Evolutionary conservation across 2,329 filamentous ascomycete species (phyloP).

Genomic region (Pseudocercospora macadamiae): DNA sequence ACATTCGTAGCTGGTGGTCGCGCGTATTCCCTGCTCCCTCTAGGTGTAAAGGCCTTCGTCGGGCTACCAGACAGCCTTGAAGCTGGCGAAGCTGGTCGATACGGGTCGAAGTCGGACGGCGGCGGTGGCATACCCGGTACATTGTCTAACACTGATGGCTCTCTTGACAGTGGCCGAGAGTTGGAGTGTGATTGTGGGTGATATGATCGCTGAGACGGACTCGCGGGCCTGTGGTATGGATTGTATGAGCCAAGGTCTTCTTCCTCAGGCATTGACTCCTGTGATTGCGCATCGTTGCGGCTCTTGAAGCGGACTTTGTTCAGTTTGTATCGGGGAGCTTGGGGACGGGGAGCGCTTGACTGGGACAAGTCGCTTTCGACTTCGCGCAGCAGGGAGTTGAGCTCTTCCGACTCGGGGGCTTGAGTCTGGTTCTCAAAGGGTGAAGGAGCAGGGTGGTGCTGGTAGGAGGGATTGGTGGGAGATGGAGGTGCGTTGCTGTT

Average conservation of each 20-base stretch:
- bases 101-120: slow-evolving; percentile 64
- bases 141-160: slow-evolving; percentile 55
- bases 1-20: slow-evolving; percentile 71
- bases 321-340: slow-evolving; percentile 32
- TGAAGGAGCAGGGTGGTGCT: slow-evolving; percentile 17
- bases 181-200: slow-evolving; percentile 46
- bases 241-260: slow-evolving; percentile 35
- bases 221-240: slow-evolving; percentile 43
- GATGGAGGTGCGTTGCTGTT: slow-evolving; percentile 14
- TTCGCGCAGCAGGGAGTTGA: slow-evolving; percentile 50
- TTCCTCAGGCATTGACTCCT: slow-evolving; percentile 15
- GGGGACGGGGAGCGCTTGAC: slow-evolving; percentile 25
- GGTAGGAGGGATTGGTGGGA: slow-evolving; percentile 6
- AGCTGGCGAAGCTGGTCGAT: slow-evolving; percentile 53
- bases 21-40: slow-evolving; percentile 63
- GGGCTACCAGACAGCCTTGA: slow-evolving; percentile 61
- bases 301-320: slow-evolving; percentile 39
- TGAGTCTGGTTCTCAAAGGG: slow-evolving; percentile 23
- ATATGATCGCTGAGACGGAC: slow-evolving; percentile 51
- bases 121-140: slow-evolving; percentile 58
- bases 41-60: slow-evolving; percentile 38
- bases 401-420: slow-evolving; percentile 42
- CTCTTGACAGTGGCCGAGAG: slow-evolving; percentile 50
- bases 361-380: slow-evolving; percentile 38
- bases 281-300: slow-evolving; percentile 30